A percentile compares a stretch with the other conserved stretches of the same genome.
phyloP scores from a whole-genome alignment of 192 early-diverging fungal species.

The Chytriomyces confervae region DNA sequence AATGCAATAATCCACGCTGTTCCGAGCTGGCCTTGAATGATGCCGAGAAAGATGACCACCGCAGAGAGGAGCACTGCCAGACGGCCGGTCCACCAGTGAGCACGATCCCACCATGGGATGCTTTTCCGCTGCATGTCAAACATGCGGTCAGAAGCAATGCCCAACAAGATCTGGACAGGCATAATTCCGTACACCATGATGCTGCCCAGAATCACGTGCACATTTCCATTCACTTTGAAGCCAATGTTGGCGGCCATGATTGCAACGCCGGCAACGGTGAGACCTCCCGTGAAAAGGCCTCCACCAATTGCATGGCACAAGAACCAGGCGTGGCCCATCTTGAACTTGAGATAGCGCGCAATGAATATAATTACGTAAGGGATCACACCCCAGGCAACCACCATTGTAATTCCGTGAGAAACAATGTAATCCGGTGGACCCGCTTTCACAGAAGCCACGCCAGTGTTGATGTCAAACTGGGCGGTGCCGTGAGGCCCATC shows the following conservation, averaged over 20 bases:
- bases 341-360: conserved; percentile 51
- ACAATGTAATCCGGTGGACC: neutral
- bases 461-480: conserved; percentile 27
- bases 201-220: conserved; percentile 17
- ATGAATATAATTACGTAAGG: conserved; percentile 46
- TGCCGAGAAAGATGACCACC: neutral
- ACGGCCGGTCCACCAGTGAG: conserved; percentile 49
- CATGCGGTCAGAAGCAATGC: conserved; percentile 31
- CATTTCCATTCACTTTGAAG: neutral
- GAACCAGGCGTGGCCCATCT: conserved; percentile 44
- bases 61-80: neutral
- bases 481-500: conserved; percentile 16
- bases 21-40: neutral
- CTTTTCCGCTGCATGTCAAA: conserved; percentile 30
- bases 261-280: conserved; percentile 32
- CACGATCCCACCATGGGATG: conserved; percentile 47
- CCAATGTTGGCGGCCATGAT: conserved; percentile 29
- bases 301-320: conserved; percentile 32
- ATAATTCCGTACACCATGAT: conserved; percentile 2
- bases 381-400: conserved; percentile 44
- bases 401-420: conserved; percentile 41
- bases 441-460: neutral
- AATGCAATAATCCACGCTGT: neutral
- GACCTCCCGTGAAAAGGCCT: conserved; percentile 22
- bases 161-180: conserved; percentile 42